A percentile compares a stretch with the other conserved stretches of the same genome.
Evolutionary conservation across 495 filamentous ascomycete genomes (phyloP).

Genomic region (Apodospora peruviana): DNA sequence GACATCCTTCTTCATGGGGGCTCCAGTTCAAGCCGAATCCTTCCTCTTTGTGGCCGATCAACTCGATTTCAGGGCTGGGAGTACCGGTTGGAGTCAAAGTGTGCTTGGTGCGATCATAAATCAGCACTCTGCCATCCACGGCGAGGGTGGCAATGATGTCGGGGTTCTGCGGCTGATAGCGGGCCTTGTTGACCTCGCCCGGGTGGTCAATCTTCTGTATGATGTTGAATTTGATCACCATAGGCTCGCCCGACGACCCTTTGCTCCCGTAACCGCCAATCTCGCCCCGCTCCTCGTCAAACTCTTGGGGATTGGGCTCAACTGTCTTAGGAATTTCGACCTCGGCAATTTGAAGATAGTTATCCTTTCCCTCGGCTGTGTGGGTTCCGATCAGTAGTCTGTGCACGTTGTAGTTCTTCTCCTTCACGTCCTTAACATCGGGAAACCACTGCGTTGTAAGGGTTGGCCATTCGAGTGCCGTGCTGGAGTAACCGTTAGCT

Average conservation of each 20-base stretch:
- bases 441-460: conserved; percentile 98
- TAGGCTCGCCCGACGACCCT: conserved; percentile 34
- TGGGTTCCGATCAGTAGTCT: conserved; percentile 91
- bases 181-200: conserved; percentile 95
- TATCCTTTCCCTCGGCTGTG: conserved; percentile 78
- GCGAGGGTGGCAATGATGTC: conserved; percentile 95
- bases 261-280: conserved; percentile 89
- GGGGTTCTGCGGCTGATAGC: conserved; percentile 96
- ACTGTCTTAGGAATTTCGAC: conserved; percentile 82
- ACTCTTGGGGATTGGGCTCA: conserved; percentile 66
- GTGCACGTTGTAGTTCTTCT: conserved; percentile 83
- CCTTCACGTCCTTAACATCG: conserved; percentile 79
- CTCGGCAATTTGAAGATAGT: conserved; percentile 92
- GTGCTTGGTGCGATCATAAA: conserved; percentile 96
- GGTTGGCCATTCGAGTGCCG: conserved; percentile 95
- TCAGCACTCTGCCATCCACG: conserved; percentile 76
- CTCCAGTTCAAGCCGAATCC: conserved; percentile 96
- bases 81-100: conserved; percentile 62
- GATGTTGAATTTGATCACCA: conserved; percentile 76
- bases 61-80: conserved; percentile 75
- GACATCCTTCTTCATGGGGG: conserved; percentile 71
- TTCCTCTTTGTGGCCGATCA: conserved; percentile 80
- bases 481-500: conserved; percentile 42
- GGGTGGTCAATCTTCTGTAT: conserved; percentile 95
- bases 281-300: conserved; percentile 86